phyloP scores from a whole-genome alignment of 495 filamentous ascomycete species.

The Penicillium egyptiacum region DNA sequence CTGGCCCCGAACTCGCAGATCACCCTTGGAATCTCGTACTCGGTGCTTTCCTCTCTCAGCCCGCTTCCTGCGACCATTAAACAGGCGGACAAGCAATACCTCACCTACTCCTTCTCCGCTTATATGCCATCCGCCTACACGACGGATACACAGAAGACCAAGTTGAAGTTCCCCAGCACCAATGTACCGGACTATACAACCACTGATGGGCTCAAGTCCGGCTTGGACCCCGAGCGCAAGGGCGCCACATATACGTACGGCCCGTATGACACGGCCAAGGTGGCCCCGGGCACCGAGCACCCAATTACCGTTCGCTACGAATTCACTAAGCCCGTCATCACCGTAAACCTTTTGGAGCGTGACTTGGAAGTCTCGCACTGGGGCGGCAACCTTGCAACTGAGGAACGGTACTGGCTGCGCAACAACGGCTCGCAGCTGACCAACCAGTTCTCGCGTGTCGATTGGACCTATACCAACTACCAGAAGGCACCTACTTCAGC shows the following conservation, averaged over 20 bases:
- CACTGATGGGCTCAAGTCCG: constrained; percentile 60
- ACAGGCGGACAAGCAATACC: constrained; percentile 81
- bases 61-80: constrained; percentile 79
- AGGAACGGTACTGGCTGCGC: constrained; percentile 87
- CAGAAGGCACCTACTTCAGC: constrained; percentile 74
- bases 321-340: constrained; percentile 87
- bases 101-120: constrained; percentile 79
- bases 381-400: constrained; percentile 93
- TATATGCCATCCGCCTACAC: constrained; percentile 78
- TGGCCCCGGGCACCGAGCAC: constrained; percentile 67
- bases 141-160: constrained; percentile 92
- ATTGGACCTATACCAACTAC: constrained; percentile 71
- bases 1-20: constrained; percentile 73
- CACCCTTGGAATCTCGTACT: constrained; percentile 84
- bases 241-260: constrained; percentile 88
- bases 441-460: constrained; percentile 81
- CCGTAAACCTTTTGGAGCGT: constrained; percentile 73
- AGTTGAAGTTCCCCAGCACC: constrained; percentile 79
- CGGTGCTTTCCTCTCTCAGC: constrained; percentile 66
- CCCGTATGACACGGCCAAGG: constrained; percentile 71
- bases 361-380: constrained; percentile 96
- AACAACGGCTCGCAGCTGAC: constrained; percentile 84
- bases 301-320: constrained; percentile 84
- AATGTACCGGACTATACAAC: constrained; percentile 84
- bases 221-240: constrained; percentile 76